Evolutionary conservation across 2,329 filamentous ascomycete species (phyloP).

Genomic region (Torrubiellomyces zombiae): DNA sequence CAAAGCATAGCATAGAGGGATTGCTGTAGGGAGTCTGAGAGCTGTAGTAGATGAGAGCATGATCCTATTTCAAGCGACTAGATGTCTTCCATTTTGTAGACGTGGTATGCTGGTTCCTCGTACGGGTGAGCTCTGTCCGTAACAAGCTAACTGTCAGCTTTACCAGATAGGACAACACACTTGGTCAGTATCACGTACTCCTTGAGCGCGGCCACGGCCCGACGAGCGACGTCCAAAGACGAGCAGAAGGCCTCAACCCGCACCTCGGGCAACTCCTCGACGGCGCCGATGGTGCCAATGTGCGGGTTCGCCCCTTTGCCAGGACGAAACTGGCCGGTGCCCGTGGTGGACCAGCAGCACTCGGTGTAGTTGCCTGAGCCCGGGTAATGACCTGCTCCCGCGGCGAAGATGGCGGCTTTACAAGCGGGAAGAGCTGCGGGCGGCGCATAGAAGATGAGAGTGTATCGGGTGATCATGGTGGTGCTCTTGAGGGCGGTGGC

Average conservation of each 20-base stretch:
- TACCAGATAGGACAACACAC: not conserved
- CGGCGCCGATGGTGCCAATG: conserved; percentile 37
- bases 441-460: conserved; percentile 35
- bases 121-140: conserved; percentile 31
- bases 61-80: too few relatives aligned
- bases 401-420: conserved; percentile 39
- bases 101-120: conserved; percentile 32
- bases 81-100: conserved; percentile 31
- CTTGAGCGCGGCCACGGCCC: conserved; percentile 48
- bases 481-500: not conserved
- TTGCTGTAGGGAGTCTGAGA: not conserved
- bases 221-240: conserved; percentile 36
- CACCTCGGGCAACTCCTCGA: conserved; percentile 44
- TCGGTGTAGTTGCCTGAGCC: conserved; percentile 36
- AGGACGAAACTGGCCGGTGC: conserved; percentile 50
- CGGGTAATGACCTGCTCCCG: conserved; percentile 37
- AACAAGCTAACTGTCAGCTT: too few relatives aligned
- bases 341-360: conserved; percentile 32
- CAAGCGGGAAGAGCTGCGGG: conserved; percentile 25
- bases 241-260: conserved; percentile 46
- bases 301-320: conserved; percentile 43
- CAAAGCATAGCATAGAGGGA: too few relatives aligned
- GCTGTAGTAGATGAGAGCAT: not conserved
- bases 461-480: conserved; percentile 9
- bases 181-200: conserved; percentile 31